These are phyloP conservation scores for Thelonectria rubi DNA, from an alignment of 2,329 filamentous ascomycete species.

Conservation along the genomic window DNA sequence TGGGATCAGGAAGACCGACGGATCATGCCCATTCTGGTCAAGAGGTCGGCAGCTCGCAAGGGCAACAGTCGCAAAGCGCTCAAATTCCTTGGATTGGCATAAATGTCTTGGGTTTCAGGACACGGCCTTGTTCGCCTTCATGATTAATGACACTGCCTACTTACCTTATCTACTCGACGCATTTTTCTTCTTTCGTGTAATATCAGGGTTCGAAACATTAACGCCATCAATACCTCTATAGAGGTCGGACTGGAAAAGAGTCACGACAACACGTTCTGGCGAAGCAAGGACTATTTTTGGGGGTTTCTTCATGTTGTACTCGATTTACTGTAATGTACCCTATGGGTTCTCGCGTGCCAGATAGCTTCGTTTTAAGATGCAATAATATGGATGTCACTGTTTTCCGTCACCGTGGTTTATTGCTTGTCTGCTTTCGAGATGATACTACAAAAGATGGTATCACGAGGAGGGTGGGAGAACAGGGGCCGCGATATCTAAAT, in stretches of 20 bases:
- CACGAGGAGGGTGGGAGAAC: too few species aligned
- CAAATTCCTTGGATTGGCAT: slow-evolving; percentile 62
- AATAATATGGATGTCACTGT: background rate
- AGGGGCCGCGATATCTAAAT: too few species aligned
- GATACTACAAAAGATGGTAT: too few species aligned
- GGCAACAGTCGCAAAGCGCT: slow-evolving; percentile 61
- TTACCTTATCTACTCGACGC: slow-evolving; percentile 26
- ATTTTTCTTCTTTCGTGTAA: slow-evolving; percentile 28
- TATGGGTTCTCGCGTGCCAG: background rate
- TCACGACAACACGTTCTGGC: slow-evolving; percentile 5
- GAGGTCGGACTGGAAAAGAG: slow-evolving; percentile 13
- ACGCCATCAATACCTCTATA: slow-evolving; percentile 16
- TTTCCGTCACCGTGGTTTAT: too few species aligned
- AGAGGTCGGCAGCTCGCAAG: slow-evolving; percentile 47
- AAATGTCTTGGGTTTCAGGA: slow-evolving; percentile 11
- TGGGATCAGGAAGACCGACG: slow-evolving; percentile 60
- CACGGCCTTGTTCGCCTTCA: slow-evolving; percentile 17
- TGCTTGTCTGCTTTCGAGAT: too few species aligned
- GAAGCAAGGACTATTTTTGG: slow-evolving; percentile 1
- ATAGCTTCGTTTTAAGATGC: slow-evolving; percentile 11
- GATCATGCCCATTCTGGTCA: slow-evolving; percentile 61
- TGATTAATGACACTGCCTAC: slow-evolving; percentile 37
- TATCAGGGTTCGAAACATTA: slow-evolving; percentile 9
- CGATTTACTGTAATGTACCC: slow-evolving; percentile 1
- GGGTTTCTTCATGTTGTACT: background rate